Evolutionary conservation across 495 filamentous ascomycete species (phyloP).

Genomic region (Corynascus novoguineensis): DNA sequence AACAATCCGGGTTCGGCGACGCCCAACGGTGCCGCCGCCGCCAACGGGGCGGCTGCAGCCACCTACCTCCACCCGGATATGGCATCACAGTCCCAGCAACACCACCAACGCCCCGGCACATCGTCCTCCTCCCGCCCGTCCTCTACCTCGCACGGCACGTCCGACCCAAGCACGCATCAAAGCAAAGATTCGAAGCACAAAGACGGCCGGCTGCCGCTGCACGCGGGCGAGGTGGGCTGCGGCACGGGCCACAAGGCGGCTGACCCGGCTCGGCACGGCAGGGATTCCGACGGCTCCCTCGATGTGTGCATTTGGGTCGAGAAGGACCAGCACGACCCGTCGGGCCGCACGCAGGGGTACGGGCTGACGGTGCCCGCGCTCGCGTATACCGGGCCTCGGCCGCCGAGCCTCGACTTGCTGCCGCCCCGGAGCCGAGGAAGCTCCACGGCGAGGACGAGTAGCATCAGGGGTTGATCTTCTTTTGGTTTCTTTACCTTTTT

Average conservation of each 20-base stretch:
- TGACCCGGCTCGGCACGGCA: constrained; percentile 45
- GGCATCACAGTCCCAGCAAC: too few relatives aligned
- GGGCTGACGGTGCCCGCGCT: constrained; percentile 56
- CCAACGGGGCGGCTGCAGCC: background rate
- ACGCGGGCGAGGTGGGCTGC: constrained; percentile 57
- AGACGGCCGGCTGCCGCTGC: constrained; percentile 59
- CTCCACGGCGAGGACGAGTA: too few relatives aligned
- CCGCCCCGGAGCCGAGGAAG: constrained; percentile 9
- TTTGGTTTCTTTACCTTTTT: too few relatives aligned
- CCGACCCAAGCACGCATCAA: background rate
- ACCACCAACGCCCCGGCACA: background rate
- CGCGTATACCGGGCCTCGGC: constrained; percentile 27
- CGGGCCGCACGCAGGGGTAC: constrained; percentile 61
- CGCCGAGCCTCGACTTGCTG: constrained; percentile 11
- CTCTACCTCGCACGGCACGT: background rate
- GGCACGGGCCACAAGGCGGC: constrained; percentile 55
- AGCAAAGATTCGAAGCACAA: too few relatives aligned
- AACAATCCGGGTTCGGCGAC: constrained; percentile 30
- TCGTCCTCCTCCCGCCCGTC: constrained; percentile 8
- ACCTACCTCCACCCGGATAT: background rate
- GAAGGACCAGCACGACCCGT: constrained; percentile 58
- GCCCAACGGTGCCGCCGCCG: constrained; percentile 12
- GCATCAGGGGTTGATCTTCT: too few relatives aligned
- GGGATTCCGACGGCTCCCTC: constrained; percentile 54
- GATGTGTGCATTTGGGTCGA: constrained; percentile 67